A percentile compares a stretch with the other conserved stretches of the same genome.
Conservation (phyloP, 768 basidiomycete species). For the Chlorophyllum brunneum region DNA sequence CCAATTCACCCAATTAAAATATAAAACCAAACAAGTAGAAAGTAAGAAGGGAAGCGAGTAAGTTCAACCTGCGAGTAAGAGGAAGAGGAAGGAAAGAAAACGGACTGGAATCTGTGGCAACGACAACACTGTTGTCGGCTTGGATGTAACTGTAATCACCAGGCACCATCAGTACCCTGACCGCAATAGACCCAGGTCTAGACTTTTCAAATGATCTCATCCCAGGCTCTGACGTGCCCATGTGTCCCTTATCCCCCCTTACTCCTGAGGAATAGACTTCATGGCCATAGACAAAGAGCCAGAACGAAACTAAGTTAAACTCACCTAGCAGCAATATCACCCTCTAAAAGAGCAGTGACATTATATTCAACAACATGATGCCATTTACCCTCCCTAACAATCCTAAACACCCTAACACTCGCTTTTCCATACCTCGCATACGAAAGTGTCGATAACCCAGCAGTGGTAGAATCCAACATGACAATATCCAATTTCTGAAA, state of each 20-base stretch:
- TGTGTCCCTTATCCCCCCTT: not conserved
- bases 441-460: conserved; percentile 24
- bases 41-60: not conserved
- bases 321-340: conserved; percentile 76
- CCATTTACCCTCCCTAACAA: conserved; percentile 65
- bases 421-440: conserved; percentile 83
- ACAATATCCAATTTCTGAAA: not conserved
- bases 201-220: not conserved
- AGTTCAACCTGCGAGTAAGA: not conserved
- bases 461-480: not conserved
- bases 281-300: no score
- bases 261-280: no score
- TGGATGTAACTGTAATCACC: conserved; percentile 62
- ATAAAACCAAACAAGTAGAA: not conserved
- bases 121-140: conserved; percentile 84
- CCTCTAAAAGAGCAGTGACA: conserved; percentile 77
- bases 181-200: not conserved
- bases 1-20: not conserved
- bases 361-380: conserved; percentile 85
- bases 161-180: not conserved
- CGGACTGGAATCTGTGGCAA: conserved; percentile 90
- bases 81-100: conserved; percentile 12
- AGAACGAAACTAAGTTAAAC: conserved; percentile 8
- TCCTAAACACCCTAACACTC: conserved; percentile 79
- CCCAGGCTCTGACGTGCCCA: conserved; percentile 5